Evolutionary conservation across 768 basidiomycete genomes (phyloP), one percentile per base, ranked within the genome.

Genomic region (Suillus subaureus): DNA sequence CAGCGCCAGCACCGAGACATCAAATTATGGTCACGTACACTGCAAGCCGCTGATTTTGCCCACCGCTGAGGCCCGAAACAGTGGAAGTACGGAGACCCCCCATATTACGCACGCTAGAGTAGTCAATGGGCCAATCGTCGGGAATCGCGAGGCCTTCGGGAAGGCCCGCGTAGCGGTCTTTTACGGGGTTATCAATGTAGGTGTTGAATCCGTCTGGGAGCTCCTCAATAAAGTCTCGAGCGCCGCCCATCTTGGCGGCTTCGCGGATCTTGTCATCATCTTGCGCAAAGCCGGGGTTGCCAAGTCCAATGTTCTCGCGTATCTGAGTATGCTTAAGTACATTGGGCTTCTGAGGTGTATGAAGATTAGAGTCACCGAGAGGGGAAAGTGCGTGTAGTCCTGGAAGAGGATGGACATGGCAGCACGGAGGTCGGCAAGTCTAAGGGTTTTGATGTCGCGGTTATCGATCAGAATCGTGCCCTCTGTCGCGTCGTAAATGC

Each of bases 321-420:
- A 94, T 86, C 92, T 93, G 15, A 2, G 61, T 0, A 18, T 37
- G 31, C 8, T n/a, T 15, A 23, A 49, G 18, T 45, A 54, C 6
- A 23, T 16, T 21, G 42, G n/a, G 35, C 16, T 49, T 55, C 28
- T 31, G 11, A 54, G 42, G 16, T 18, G n/a, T 3, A 39, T 9
- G 61, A 35, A 18, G 28, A 33, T 2, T 47, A 31, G n/a, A 72
- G 89, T 51, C 65, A 91, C 91, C 26, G 91, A 89, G 42, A 94
- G 79, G 0, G 92, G 92, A 72, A 93, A 93, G 69, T 87, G 82
- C 0, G 89, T 91, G 70, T 91, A 93, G 73, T 94, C 92, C 71
- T 93, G 92, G 76, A 93, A 93, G 28, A 94, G 83, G 26, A 89
- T 88, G 3, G 88, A 87, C 23, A 86, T 85, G 1, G 87, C 83